A percentile compares a stretch with the other conserved stretches of the same genome.
phyloP scores from a whole-genome alignment of 345 rosid species.

The Salix arbutifolia region DNA sequence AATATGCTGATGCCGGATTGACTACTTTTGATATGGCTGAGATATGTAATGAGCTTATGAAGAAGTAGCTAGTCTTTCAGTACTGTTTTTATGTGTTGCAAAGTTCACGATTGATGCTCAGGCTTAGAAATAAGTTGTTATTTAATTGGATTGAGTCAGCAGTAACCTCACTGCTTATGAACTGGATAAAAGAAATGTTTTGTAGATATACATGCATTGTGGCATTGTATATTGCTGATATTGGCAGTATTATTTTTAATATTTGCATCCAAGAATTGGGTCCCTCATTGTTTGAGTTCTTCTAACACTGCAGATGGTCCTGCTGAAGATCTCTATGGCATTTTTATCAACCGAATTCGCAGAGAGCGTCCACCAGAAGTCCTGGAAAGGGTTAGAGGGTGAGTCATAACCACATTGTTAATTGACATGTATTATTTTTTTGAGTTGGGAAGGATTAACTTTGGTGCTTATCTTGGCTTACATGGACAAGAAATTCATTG shows the following conservation, averaged over 20 bases:
- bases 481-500: neutral
- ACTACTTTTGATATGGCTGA: constrained; percentile 60
- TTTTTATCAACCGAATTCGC: constrained; percentile 76
- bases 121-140: too few relatives aligned
- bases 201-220: neutral
- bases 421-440: neutral
- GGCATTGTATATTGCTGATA: neutral
- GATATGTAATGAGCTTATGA: constrained; percentile 36
- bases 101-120: too few relatives aligned
- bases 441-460: neutral
- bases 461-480: neutral
- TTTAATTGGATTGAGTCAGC: too few relatives aligned
- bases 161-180: too few relatives aligned
- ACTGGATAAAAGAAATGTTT: too few relatives aligned
- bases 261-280: neutral
- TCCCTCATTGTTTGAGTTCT: constrained; percentile 2
- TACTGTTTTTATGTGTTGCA: too few relatives aligned
- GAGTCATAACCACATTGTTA: constrained; percentile 21
- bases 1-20: constrained; percentile 52
- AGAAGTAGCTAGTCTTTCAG: neutral
- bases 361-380: constrained; percentile 72
- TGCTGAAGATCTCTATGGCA: constrained; percentile 94
- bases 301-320: constrained; percentile 59
- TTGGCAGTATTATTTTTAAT: neutral
- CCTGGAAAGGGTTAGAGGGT: constrained; percentile 76